Evolutionary conservation across 2,329 filamentous ascomycete genomes (phyloP).

Genomic region (Trichoderma polysporum): DNA sequence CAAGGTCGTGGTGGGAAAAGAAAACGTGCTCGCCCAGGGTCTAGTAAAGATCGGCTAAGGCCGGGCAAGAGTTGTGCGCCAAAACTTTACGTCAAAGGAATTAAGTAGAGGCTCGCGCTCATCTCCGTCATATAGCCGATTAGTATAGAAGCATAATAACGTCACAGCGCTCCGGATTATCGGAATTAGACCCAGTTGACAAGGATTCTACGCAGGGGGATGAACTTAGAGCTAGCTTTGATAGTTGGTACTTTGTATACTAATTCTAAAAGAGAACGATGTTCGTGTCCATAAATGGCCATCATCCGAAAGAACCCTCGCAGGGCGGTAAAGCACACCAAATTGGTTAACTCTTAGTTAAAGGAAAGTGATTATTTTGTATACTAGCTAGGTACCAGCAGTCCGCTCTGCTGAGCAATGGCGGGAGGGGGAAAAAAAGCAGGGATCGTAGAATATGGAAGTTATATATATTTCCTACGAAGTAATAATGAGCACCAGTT

Average conservation of each 20-base stretch:
- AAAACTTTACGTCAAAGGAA: background rate
- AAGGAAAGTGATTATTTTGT: no score
- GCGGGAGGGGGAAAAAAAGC: background rate
- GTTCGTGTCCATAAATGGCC: background rate
- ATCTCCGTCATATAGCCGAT: background rate
- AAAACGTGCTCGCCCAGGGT: background rate
- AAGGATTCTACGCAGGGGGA: background rate
- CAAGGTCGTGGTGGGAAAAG: background rate
- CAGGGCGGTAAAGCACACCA: no score
- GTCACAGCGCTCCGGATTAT: background rate
- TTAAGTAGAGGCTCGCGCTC: background rate
- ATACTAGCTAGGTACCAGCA: no score
- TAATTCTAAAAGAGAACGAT: no score
- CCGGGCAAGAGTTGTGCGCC: background rate
- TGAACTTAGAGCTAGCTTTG: background rate
- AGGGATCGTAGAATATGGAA: background rate
- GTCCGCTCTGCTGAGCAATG: no score
- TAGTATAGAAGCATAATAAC: background rate
- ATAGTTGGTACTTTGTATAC: background rate
- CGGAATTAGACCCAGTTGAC: background rate
- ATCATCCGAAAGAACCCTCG: background rate
- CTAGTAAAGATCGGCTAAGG: background rate
- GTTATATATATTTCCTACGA: no score
- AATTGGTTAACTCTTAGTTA: no score
- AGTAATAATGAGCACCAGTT: background rate